Evolutionary conservation across 1,139 yeast genomes (phyloP).

Genomic region (Yamadazyma dendronema): DNA sequence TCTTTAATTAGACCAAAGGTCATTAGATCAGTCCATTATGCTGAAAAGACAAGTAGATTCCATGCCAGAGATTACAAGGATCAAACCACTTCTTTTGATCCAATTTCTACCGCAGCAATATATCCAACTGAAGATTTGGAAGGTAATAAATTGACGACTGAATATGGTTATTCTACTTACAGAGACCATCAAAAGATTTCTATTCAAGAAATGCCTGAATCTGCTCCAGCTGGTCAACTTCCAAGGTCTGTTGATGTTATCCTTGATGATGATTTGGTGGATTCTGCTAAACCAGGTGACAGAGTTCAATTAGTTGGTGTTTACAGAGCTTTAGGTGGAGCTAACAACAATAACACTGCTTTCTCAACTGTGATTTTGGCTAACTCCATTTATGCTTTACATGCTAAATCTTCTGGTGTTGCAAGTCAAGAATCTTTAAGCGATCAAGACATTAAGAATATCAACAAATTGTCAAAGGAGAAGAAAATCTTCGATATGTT

Average conservation of each 20-base stretch:
- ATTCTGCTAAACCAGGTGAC: slow-evolving; percentile 92
- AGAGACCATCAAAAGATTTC: slow-evolving; percentile 93
- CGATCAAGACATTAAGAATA: slow-evolving; percentile 82
- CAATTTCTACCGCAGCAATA: slow-evolving; percentile 78
- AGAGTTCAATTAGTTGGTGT: slow-evolving; percentile 94
- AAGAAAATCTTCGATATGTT: slow-evolving; percentile 73
- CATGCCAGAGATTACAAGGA: slow-evolving; percentile 92
- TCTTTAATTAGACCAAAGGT: slow-evolving; percentile 92
- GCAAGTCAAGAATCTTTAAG: slow-evolving; percentile 74
- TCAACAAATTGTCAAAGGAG: slow-evolving; percentile 69
- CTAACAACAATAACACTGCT: slow-evolving; percentile 60
- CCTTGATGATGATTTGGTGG: slow-evolving; percentile 92
- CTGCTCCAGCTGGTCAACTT: slow-evolving; percentile 96
- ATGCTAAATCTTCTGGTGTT: slow-evolving; percentile 85
- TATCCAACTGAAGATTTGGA: slow-evolving; percentile 94
- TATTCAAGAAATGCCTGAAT: slow-evolving; percentile 97
- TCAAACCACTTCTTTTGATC: slow-evolving; percentile 87
- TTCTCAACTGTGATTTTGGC: slow-evolving; percentile 83
- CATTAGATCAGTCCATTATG: slow-evolving; percentile 89
- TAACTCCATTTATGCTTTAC: slow-evolving; percentile 84
- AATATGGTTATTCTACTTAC: slow-evolving; percentile 90
- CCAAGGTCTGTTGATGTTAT: slow-evolving; percentile 92
- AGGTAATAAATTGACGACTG: slow-evolving; percentile 84
- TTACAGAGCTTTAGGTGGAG: slow-evolving; percentile 88
- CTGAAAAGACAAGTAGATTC: slow-evolving; percentile 79